Evolutionary conservation across 1,284 basidiomycete genomes (phyloP).

Genomic region (Ganoderma multipileum): DNA sequence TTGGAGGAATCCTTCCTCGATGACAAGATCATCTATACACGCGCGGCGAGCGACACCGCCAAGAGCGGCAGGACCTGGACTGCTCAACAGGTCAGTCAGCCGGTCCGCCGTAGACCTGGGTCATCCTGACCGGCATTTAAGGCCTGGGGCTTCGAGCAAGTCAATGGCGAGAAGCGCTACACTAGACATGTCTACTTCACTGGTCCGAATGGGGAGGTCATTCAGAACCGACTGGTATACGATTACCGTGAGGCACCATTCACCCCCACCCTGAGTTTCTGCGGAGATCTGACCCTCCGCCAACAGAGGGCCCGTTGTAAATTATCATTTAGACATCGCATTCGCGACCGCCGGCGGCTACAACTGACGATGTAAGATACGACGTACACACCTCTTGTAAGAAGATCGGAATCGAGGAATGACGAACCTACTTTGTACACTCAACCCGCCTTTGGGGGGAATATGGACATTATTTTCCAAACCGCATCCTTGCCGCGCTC

Average conservation of each 20-base stretch:
- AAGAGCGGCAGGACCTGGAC: conserved; percentile 47
- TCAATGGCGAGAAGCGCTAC: conserved; percentile 67
- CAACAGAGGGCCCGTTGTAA: conserved; percentile 26
- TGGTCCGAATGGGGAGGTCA: conserved; percentile 64
- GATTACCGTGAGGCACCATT: conserved; percentile 58
- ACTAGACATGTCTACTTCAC: conserved; percentile 68
- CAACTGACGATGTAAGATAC: conserved; percentile 17
- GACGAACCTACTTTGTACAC: conserved; percentile 14
- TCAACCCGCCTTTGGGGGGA: conserved; percentile 45
- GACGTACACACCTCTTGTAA: conserved; percentile 26
- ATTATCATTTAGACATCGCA: neutral
- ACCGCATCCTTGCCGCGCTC: conserved; percentile 80
- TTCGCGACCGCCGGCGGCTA: neutral
- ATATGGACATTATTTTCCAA: conserved; percentile 79
- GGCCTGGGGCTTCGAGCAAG: conserved; percentile 76
- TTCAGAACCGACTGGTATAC: conserved; percentile 66
- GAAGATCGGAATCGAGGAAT: neutral
- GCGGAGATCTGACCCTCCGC: neutral
- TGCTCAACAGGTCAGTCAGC: conserved; percentile 43
- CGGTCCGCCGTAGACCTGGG: too few relatives aligned
- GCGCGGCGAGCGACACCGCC: conserved; percentile 44
- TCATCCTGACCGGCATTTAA: conserved; percentile 35
- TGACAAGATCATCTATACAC: conserved; percentile 41
- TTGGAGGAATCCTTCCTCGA: conserved; percentile 41
- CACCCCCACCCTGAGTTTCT: neutral